Evolutionary conservation across 2,329 filamentous ascomycete genomes (phyloP), one percentile per base, ranked within the genome.

Genomic region (Alternaria sp.): DNA sequence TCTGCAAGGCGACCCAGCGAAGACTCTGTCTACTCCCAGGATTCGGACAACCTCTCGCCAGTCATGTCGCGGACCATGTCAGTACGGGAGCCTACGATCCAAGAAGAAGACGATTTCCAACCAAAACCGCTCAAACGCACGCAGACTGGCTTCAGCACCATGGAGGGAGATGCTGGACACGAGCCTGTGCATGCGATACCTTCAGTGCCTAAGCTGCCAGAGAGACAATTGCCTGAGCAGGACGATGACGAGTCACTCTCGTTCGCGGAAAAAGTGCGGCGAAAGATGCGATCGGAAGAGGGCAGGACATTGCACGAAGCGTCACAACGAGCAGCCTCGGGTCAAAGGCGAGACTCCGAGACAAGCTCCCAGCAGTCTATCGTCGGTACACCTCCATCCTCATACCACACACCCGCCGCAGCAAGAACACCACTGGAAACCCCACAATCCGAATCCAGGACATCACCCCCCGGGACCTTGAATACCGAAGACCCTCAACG

Each of bases 101-200:
- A 71, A 57, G 78, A 80, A 51, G 77, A 79, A 40, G 81, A 82
- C 46, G 79, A 82, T 48, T 89, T 89, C 71, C 74, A 77, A 60
- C 87, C 87, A 2, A 82, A 81, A 34, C 81, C 85, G 6, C 78
- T 90, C 54, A 81, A 83, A 60, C 83, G 88, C 41, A 85, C 85
- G 2, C 86, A 87, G 74, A 90, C 89, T 0, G 87, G 87, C 20
- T 76, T 76, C 63, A 72, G 70, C 41, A 69, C 70, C 30, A 56
- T 70, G 22, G 65, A 38, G 9, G 66, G 65, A 40, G 64, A 68
- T 40, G 62, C 65, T 4, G 66, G 70, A 50, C 59, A 61, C 22
- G 68, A 68, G 86, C 72, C 81, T 82, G 18, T 86, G 86, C 65
- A 85, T 84, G 70, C 64, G 7, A 53, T 69, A 27, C 72, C 73